These are phyloP conservation scores for Kluyveromyces dobzhanskii DNA, from an alignment of 805 yeast species.

Conservation along the genomic window DNA sequence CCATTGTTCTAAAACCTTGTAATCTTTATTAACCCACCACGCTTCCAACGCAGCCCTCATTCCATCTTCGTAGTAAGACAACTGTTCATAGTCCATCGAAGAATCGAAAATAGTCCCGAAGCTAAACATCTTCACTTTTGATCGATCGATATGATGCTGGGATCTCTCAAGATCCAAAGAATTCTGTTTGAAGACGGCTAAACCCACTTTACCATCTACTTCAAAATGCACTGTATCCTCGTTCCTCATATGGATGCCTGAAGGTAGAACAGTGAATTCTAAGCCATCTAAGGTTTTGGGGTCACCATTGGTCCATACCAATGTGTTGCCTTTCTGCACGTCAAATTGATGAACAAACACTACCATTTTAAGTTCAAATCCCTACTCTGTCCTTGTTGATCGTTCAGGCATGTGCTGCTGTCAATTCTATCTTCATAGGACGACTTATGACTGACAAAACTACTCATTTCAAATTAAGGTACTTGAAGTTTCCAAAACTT, in stretches of 20 bases:
- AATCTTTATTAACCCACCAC: slow-evolving; percentile 15
- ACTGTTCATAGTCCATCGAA: slow-evolving; percentile 7
- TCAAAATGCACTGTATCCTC: slow-evolving; percentile 50
- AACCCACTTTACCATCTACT: slow-evolving; percentile 23
- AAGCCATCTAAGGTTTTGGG: slow-evolving; percentile 31
- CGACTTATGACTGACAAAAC: too few species aligned
- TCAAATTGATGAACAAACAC: slow-evolving; percentile 28
- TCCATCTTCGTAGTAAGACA: slow-evolving; percentile 11
- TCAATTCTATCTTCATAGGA: too few species aligned
- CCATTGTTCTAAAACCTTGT: slow-evolving; percentile 10
- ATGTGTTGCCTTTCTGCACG: slow-evolving; percentile 25
- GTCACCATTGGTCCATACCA: slow-evolving; percentile 20
- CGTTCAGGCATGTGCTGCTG: too few species aligned
- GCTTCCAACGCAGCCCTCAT: slow-evolving; percentile 14
- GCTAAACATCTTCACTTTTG: slow-evolving; percentile 51
- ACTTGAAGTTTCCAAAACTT: too few species aligned
- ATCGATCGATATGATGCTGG: slow-evolving; percentile 29
- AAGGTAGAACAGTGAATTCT: slow-evolving; percentile 60
- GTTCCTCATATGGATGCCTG: slow-evolving; percentile 50
- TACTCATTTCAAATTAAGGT: too few species aligned
- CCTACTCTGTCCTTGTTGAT: too few species aligned
- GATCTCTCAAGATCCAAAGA: slow-evolving; percentile 18
- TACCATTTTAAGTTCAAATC: slow-evolving; percentile 11
- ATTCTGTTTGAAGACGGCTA: slow-evolving; percentile 44
- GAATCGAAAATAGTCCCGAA: slow-evolving; percentile 53